These are phyloP conservation scores for Termitomyces sp. DNA, from an alignment of 768 basidiomycete genomes.

Conservation along the genomic window DNA sequence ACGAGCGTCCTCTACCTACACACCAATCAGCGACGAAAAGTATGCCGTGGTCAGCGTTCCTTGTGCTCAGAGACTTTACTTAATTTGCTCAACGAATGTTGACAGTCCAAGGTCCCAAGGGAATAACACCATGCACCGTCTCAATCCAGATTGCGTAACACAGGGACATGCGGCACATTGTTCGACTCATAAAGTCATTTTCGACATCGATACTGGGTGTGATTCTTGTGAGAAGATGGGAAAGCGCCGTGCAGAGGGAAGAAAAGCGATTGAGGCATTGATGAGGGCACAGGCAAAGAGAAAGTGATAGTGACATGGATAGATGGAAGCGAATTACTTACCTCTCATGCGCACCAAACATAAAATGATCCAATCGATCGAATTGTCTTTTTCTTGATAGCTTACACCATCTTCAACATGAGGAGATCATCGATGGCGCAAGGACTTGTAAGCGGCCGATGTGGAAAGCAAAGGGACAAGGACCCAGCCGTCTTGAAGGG, in stretches of 20 bases:
- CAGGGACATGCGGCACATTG: slow-evolving; percentile 4
- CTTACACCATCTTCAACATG: neutral
- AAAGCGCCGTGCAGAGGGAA: slow-evolving; percentile 1
- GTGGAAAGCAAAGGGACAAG: neutral
- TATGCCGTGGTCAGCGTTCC: slow-evolving; percentile 1
- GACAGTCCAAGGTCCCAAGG: slow-evolving; percentile 1
- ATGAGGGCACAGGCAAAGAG: slow-evolving; percentile 3
- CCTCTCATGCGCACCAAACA: neutral
- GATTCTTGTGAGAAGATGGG: neutral
- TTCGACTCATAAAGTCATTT: neutral
- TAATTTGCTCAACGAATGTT: neutral
- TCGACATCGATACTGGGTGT: neutral
- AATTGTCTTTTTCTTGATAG: neutral
- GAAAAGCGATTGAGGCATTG: slow-evolving; percentile 1
- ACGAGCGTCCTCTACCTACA: neutral
- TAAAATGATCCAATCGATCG: neutral
- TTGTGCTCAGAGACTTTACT: no score
- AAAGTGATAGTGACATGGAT: neutral
- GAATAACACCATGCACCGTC: slow-evolving; percentile 1
- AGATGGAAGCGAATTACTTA: neutral
- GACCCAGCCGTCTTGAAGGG: neutral
- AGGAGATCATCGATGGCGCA: neutral
- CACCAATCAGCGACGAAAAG: neutral
- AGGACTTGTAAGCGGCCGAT: neutral
- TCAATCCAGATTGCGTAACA: slow-evolving; percentile 1